phyloP scores from a whole-genome alignment of 2,329 filamentous ascomycete genomes.

The Colletotrichum abscissum region DNA sequence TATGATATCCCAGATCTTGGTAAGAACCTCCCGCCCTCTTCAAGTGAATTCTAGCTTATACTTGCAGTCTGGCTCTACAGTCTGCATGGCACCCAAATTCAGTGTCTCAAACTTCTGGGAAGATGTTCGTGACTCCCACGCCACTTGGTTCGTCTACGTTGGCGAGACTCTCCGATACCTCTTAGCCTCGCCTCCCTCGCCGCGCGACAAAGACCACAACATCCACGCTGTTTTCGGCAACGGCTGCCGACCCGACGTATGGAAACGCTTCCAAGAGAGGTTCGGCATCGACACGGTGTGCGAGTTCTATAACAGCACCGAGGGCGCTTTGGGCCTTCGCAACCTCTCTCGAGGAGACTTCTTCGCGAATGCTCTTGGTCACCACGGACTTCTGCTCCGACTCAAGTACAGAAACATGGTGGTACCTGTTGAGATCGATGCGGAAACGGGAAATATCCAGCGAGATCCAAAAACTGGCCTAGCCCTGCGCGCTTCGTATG shows the following conservation, averaged over 20 bases:
- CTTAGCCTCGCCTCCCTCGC: constrained; percentile 73
- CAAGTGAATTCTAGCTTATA: constrained; percentile 28
- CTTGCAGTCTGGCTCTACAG: constrained; percentile 53
- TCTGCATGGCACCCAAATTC: constrained; percentile 75
- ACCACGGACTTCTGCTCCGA: constrained; percentile 74
- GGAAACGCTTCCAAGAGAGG: constrained; percentile 66
- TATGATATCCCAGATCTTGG: constrained; percentile 65
- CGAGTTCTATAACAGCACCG: constrained; percentile 84
- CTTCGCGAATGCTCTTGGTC: constrained; percentile 72
- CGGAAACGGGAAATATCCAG: constrained; percentile 73
- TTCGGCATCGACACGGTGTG: constrained; percentile 65
- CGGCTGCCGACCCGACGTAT: constrained; percentile 76
- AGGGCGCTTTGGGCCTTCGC: constrained; percentile 73
- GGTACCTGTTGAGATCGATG: constrained; percentile 76
- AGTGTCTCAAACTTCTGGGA: constrained; percentile 77
- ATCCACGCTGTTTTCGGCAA: constrained; percentile 73
- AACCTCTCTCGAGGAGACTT: constrained; percentile 73
- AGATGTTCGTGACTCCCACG: constrained; percentile 74
- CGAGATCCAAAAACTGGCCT: constrained; percentile 77
- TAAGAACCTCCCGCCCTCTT: constrained; percentile 48
- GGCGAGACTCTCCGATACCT: constrained; percentile 83
- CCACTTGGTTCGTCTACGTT: constrained; percentile 81
- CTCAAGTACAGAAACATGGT: constrained; percentile 62
- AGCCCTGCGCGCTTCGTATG: constrained; percentile 70
- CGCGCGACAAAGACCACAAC: constrained; percentile 68